A percentile compares a stretch with the other conserved stretches of the same genome.
These are phyloP conservation scores for Ocimum tenuiflorum DNA, from an alignment of 257 asterid species.

Conservation along the genomic window DNA sequence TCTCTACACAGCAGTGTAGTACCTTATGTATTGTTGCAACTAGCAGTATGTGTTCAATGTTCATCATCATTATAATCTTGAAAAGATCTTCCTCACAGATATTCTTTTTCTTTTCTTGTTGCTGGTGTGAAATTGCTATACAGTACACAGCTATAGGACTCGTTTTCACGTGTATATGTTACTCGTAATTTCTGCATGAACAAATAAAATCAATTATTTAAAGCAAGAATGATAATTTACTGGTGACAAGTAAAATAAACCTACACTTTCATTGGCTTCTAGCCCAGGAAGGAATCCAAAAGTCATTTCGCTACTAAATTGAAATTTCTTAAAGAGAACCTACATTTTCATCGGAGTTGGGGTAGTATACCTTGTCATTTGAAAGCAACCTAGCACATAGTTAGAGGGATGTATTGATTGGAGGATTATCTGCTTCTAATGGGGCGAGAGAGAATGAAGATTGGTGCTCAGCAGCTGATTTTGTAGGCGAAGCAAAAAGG, in stretches of 20 bases:
- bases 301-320: not conserved
- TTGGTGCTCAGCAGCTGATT: conserved; percentile 32
- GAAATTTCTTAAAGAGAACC: no score
- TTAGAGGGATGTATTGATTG: conserved; percentile 32
- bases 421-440: conserved; percentile 21
- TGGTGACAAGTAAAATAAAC: conserved; percentile 32
- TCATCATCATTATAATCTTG: conserved; percentile 51
- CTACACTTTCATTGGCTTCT: conserved; percentile 51
- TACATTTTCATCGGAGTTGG: not conserved
- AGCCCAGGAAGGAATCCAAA: conserved; percentile 35
- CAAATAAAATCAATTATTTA: not conserved
- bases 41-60: conserved; percentile 32
- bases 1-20: conserved; percentile 27
- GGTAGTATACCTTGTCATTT: conserved; percentile 42
- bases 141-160: conserved; percentile 40
- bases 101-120: conserved; percentile 29
- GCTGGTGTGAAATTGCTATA: conserved; percentile 40
- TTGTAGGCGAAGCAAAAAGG: conserved; percentile 67
- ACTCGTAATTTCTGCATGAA: conserved; percentile 54
- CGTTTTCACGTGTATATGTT: conserved; percentile 33
- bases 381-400: conserved; percentile 39
- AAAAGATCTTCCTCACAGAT: conserved; percentile 49
- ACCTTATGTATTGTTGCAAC: conserved; percentile 46
- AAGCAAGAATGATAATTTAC: conserved; percentile 2
- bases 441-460: conserved; percentile 22